phyloP scores from a whole-genome alignment of 345 rosid species.

The Gossypium raimondii region DNA sequence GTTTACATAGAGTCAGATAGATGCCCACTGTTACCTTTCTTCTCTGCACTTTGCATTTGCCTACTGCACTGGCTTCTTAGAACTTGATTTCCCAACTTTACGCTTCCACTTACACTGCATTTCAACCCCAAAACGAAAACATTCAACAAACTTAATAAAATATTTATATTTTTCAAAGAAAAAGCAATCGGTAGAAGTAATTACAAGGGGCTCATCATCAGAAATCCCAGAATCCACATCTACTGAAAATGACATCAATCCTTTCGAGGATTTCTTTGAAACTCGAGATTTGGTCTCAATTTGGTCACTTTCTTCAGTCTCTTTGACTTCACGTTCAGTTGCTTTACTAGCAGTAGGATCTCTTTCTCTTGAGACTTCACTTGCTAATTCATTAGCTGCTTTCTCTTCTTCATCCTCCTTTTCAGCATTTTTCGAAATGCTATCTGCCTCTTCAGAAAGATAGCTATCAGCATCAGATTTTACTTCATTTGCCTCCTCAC shows the following conservation, averaged over 20 bases:
- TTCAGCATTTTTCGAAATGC: constrained; percentile 17
- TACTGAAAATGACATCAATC: constrained; percentile 19
- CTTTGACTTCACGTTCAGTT: constrained; percentile 43
- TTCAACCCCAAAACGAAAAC: background rate
- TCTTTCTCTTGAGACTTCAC: constrained; percentile 30
- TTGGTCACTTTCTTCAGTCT: constrained; percentile 28
- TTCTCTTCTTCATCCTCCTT: constrained; percentile 28
- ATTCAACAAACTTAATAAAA: constrained; percentile 14
- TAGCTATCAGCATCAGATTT: constrained; percentile 43
- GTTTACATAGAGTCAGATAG: background rate
- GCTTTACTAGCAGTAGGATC: constrained; percentile 28
- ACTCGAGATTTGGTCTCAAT: constrained; percentile 21
- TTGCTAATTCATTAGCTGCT: constrained; percentile 28
- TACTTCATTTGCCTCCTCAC: constrained; percentile 39
- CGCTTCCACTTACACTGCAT: constrained; percentile 78
- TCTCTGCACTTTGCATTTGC: background rate
- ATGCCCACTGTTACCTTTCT: background rate
- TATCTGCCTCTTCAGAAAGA: constrained; percentile 24
- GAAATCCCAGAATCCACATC: constrained; percentile 51
- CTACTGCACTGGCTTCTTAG: constrained; percentile 40
- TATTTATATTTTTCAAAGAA: background rate
- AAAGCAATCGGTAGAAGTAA: background rate
- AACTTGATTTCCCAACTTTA: constrained; percentile 47
- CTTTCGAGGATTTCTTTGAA: constrained; percentile 12
- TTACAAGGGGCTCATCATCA: constrained; percentile 94